phyloP scores from a whole-genome alignment of 441 rosid species.

The Sinapis alba region DNA sequence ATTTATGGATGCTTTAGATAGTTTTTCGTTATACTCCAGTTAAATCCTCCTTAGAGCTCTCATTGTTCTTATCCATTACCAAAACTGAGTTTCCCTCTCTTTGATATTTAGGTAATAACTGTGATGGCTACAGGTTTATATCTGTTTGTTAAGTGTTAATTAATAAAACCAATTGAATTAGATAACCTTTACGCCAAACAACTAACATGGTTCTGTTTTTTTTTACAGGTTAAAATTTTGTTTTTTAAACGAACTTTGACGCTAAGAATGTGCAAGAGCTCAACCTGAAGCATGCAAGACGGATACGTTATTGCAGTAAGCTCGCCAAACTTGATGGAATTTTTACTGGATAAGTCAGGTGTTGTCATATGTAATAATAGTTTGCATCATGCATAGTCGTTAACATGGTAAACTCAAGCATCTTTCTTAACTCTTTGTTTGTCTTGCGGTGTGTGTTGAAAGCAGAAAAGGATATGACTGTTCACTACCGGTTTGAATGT shows the following conservation, averaged over 20 bases:
- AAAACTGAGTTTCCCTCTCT: neutral
- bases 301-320: constrained; percentile 43
- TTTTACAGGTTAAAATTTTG: constrained; percentile 45
- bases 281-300: constrained; percentile 57
- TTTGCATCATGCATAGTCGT: constrained; percentile 1
- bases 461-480: constrained; percentile 44
- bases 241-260: constrained; percentile 62
- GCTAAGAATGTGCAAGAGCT: constrained; percentile 51
- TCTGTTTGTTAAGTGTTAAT: constrained; percentile 27
- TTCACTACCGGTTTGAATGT: constrained; percentile 39
- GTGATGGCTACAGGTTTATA: neutral
- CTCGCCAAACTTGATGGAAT: constrained; percentile 40
- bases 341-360: constrained; percentile 31
- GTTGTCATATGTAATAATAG: constrained; percentile 46
- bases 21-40: neutral
- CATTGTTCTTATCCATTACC: neutral
- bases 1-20: neutral
- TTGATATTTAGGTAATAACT: neutral
- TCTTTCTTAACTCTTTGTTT: constrained; percentile 6
- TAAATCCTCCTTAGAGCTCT: neutral
- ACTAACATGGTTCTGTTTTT: constrained; percentile 8
- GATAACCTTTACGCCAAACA: constrained; percentile 21
- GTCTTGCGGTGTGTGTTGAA: constrained; percentile 14
- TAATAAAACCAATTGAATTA: neutral
- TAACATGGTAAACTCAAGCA: constrained; percentile 24